A percentile compares a stretch with the other conserved stretches of the same genome.
phyloP scores from a whole-genome alignment of 768 basidiomycete genomes.

The Leucogyrophana mollusca region DNA sequence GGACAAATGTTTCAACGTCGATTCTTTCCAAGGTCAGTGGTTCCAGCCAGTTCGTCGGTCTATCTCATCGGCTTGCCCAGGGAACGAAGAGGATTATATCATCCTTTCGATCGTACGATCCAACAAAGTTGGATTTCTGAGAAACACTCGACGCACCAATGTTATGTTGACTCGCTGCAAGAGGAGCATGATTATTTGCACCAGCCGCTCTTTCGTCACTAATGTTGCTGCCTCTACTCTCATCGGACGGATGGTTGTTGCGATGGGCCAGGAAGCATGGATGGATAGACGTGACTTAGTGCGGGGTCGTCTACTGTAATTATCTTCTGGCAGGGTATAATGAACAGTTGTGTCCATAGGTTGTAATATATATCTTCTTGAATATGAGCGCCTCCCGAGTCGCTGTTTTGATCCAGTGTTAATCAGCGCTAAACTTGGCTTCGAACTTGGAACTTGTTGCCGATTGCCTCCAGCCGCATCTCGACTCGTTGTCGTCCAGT shows the following conservation, averaged over 20 bases:
- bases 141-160: constrained; percentile 65
- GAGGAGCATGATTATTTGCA: constrained; percentile 69
- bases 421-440: too few species aligned
- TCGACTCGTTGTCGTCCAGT: too few species aligned
- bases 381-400: too few species aligned
- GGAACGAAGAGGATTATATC: constrained; percentile 79
- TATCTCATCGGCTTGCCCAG: constrained; percentile 34
- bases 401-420: too few species aligned
- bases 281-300: constrained; percentile 7
- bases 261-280: constrained; percentile 14
- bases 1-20: constrained; percentile 74
- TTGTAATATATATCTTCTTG: too few species aligned
- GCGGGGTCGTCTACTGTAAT: too few species aligned
- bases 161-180: constrained; percentile 84
- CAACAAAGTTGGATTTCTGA: constrained; percentile 59
- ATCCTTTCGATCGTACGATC: constrained; percentile 71
- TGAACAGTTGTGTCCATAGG: too few species aligned
- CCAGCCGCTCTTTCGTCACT: constrained; percentile 36
- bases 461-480: too few species aligned
- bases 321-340: too few species aligned
- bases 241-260: constrained; percentile 21
- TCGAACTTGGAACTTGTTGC: too few species aligned
- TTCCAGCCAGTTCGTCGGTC: constrained; percentile 1
- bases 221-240: constrained; percentile 17
- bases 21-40: constrained; percentile 72